Percentiles rank a stretch among this genome's conserved stretches.
Evolutionary conservation across 2,329 filamentous ascomycete genomes (phyloP).

Genomic region (Juglanconis oblonga): DNA sequence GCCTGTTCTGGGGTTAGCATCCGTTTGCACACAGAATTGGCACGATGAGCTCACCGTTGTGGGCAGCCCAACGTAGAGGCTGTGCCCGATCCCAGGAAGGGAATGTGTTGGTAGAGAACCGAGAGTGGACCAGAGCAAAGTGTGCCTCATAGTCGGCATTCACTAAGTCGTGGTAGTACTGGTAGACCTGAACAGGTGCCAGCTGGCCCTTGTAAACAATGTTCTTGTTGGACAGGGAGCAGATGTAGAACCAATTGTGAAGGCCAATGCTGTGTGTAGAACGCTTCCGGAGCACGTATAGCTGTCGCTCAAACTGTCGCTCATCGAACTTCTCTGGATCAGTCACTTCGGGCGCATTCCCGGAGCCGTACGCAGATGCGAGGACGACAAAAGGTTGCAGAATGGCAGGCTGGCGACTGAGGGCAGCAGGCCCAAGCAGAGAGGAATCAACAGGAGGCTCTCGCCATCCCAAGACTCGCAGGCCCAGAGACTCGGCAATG

Average conservation of each 20-base stretch:
- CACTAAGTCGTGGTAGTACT: conserved; percentile 96
- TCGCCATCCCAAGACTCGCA: conserved; percentile 94
- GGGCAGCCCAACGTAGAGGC: conserved; percentile 91
- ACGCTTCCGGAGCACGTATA: conserved; percentile 92
- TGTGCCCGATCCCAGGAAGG: conserved; percentile 98
- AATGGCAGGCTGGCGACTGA: conserved; percentile 91
- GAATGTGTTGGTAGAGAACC: conserved; percentile 98
- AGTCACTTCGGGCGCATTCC: conserved; percentile 72
- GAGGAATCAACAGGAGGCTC: conserved; percentile 91
- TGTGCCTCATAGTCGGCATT: conserved; percentile 97
- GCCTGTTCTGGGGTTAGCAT: conserved; percentile 37
- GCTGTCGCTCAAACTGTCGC: conserved; percentile 82
- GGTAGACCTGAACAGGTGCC: conserved; percentile 90
- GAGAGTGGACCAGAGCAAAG: conserved; percentile 94
- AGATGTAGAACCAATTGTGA: conserved; percentile 98
- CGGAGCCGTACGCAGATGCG: conserved; percentile 77
- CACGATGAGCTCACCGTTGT: conserved; percentile 68
- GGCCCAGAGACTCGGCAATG: conserved; percentile 79
- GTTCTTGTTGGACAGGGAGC: conserved; percentile 95
- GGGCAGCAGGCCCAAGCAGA: conserved; percentile 86
- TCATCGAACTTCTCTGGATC: conserved; percentile 82
- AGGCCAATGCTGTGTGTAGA: conserved; percentile 91
- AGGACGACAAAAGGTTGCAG: conserved; percentile 94
- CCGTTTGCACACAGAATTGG: background rate
- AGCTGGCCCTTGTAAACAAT: conserved; percentile 99